These are phyloP conservation scores for Bipolaris zeicola DNA, from an alignment of 2,329 filamentous ascomycete species.

Conservation along the genomic window DNA sequence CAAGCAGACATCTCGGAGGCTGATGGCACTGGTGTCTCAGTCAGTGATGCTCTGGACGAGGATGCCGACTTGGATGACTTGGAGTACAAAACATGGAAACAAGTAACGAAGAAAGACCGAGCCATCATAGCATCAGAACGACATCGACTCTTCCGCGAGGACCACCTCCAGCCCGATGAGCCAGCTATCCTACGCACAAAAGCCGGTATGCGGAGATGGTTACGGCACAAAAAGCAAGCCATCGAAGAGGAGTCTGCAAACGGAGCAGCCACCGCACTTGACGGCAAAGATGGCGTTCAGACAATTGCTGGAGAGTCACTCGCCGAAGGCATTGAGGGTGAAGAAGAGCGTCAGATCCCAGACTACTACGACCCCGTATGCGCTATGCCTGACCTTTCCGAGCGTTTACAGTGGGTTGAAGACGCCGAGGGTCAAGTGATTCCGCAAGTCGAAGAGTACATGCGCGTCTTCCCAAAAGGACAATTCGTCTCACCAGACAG, in stretches of 20 bases:
- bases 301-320: constrained; percentile 72
- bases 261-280: constrained; percentile 54
- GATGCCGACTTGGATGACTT: constrained; percentile 84
- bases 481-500: constrained; percentile 77
- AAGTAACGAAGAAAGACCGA: constrained; percentile 95
- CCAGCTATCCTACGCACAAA: constrained; percentile 85
- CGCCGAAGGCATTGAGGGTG: constrained; percentile 87
- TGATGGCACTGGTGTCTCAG: constrained; percentile 70
- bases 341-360: constrained; percentile 80
- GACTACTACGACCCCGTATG: constrained; percentile 93
- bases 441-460: constrained; percentile 83
- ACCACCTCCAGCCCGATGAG: constrained; percentile 83
- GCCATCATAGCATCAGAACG: constrained; percentile 85
- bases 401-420: constrained; percentile 83
- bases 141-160: constrained; percentile 81
- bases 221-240: constrained; percentile 76
- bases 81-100: constrained; percentile 98
- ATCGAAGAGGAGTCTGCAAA: constrained; percentile 51
- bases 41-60: constrained; percentile 72
- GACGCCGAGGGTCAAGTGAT: constrained; percentile 88
- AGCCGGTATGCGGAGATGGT: constrained; percentile 85
- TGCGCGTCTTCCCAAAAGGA: constrained; percentile 76
- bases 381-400: constrained; percentile 81
- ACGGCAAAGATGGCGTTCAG: constrained; percentile 55
- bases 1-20: constrained; percentile 87